phyloP scores from a whole-genome alignment of 1,284 basidiomycete species.

The Boletus sp. region DNA sequence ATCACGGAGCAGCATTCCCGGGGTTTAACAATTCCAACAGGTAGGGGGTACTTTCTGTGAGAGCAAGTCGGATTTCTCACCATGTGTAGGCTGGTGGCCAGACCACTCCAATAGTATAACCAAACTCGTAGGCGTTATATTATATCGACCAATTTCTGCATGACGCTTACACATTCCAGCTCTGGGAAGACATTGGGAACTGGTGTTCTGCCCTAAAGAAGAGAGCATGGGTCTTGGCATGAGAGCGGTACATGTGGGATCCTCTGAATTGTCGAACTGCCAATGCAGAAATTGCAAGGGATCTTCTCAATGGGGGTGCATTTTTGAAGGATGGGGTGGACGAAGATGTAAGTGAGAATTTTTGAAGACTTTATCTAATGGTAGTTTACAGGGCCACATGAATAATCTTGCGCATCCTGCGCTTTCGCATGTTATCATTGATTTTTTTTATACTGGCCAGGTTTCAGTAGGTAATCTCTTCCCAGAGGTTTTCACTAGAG shows the following conservation, averaged over 20 bases:
- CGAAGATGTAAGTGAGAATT: not conserved
- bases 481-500: not conserved
- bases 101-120: not conserved
- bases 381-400: not conserved
- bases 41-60: not conserved
- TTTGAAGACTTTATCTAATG: not conserved
- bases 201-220: not conserved
- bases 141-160: too few species aligned
- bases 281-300: not conserved
- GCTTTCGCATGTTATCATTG: not conserved
- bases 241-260: not conserved
- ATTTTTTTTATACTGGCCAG: not conserved
- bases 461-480: not conserved
- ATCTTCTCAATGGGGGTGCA: not conserved
- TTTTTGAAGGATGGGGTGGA: not conserved
- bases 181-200: not conserved
- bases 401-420: not conserved
- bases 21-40: not conserved
- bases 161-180: not conserved
- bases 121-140: not conserved
- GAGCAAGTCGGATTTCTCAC: too few species aligned
- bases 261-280: not conserved
- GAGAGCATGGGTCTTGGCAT: not conserved
- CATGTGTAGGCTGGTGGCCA: slow-evolving; percentile 2
- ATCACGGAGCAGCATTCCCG: not conserved